Percentiles rank a stretch among this genome's conserved stretches.
Conservation (phyloP, 2,329 filamentous ascomycete genomes). For the Graphilbum sp. region DNA sequence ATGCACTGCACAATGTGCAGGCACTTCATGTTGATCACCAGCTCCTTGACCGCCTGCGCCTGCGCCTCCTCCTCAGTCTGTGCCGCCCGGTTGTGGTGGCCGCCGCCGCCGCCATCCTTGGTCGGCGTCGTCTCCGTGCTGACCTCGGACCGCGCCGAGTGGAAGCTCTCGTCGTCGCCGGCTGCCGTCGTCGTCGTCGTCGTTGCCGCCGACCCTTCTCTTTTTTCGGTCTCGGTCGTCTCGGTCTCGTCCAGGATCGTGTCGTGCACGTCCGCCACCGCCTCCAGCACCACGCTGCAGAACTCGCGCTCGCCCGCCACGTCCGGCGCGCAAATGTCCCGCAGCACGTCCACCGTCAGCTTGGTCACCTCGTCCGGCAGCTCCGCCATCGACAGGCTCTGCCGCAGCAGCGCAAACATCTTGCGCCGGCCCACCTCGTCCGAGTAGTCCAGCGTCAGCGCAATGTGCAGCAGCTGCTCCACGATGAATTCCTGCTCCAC, state of each 20-base stretch:
- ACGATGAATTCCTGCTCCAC: constrained; percentile 91
- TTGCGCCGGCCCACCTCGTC: constrained; percentile 90
- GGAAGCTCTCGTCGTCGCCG: constrained; percentile 71
- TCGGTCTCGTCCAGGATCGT: constrained; percentile 59
- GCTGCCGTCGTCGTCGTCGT: background rate
- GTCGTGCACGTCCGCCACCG: constrained; percentile 91
- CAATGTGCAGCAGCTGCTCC: constrained; percentile 86
- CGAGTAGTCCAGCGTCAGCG: constrained; percentile 85
- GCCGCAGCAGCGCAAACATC: constrained; percentile 84
- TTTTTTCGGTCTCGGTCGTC: constrained; percentile 25
- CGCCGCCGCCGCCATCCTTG: constrained; percentile 22
- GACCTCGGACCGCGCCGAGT: constrained; percentile 78
- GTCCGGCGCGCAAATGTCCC: constrained; percentile 65
- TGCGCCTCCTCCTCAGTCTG: constrained; percentile 48
- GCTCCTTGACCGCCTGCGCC: constrained; percentile 70
- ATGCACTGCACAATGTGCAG: constrained; percentile 95
- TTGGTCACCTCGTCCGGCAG: constrained; percentile 87
- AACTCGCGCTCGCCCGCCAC: constrained; percentile 65
- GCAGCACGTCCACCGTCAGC: constrained; percentile 65
- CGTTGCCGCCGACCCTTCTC: background rate
- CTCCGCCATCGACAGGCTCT: constrained; percentile 70
- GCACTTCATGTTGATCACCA: constrained; percentile 97
- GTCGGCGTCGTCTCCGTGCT: constrained; percentile 46
- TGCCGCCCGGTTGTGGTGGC: constrained; percentile 3
- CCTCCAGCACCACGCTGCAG: constrained; percentile 74